These are phyloP conservation scores for Microbotryomycetes sp. DNA, from an alignment of 1,284 basidiomycete species.

Conservation along the genomic window DNA sequence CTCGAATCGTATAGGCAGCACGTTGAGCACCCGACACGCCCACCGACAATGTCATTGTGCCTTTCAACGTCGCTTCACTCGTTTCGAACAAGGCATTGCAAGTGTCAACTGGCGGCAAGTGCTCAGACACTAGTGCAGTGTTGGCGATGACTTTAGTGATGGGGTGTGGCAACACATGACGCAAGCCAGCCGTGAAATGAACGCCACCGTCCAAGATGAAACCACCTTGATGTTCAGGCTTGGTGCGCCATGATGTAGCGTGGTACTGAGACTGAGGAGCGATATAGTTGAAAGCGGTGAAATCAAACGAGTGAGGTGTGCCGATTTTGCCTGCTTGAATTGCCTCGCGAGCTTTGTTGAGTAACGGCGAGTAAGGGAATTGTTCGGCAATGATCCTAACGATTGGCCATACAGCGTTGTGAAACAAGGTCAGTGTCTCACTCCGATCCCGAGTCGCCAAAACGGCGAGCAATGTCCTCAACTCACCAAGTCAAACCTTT, in stretches of 20 bases:
- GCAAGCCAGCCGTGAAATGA: conserved; percentile 32
- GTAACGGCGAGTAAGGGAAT: conserved; percentile 58
- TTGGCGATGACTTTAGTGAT: conserved; percentile 17
- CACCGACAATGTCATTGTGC: background rate
- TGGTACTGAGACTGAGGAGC: conserved; percentile 10
- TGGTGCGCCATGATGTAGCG: conserved; percentile 26
- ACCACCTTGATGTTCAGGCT: conserved; percentile 35
- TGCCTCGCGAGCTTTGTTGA: conserved; percentile 51
- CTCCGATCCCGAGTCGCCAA: too few species aligned
- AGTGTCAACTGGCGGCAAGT: conserved; percentile 33
- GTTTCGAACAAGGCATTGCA: conserved; percentile 15
- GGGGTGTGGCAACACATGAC: conserved; percentile 26
- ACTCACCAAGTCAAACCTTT: conserved; percentile 73
- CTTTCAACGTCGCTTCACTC: background rate
- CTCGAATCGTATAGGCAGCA: background rate
- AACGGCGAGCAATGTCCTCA: too few species aligned
- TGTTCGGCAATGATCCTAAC: conserved; percentile 16
- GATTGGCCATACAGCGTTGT: too few species aligned
- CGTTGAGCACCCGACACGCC: background rate
- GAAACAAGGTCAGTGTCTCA: too few species aligned
- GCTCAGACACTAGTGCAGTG: conserved; percentile 4
- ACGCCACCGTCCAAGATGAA: conserved; percentile 38
- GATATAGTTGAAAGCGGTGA: conserved; percentile 42
- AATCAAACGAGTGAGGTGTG: conserved; percentile 57
- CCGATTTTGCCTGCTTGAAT: conserved; percentile 58